A percentile compares a stretch with the other conserved stretches of the same genome.
These are phyloP conservation scores for Fusarium musae DNA, from an alignment of 2,329 filamentous ascomycete genomes.

Conservation along the genomic window DNA sequence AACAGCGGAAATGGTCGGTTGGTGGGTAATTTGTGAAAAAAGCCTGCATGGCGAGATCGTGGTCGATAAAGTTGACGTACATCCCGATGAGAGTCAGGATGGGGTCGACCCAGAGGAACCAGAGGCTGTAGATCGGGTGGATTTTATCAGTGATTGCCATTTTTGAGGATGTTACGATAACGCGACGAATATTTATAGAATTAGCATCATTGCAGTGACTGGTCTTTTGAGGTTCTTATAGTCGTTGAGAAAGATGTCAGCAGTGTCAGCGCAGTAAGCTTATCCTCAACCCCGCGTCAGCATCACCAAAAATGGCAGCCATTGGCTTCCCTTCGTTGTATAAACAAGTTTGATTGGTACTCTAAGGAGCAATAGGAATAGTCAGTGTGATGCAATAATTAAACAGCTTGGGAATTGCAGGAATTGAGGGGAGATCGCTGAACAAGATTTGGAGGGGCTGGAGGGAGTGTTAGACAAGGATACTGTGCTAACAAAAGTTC, in stretches of 20 bases:
- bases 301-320: not conserved
- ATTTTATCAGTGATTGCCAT: constrained; percentile 26
- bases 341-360: no score
- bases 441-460: no score
- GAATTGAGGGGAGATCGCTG: no score
- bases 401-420: not conserved
- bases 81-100: constrained; percentile 31
- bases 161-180: rapidly evolving
- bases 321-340: not conserved
- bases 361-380: no score
- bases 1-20: constrained; percentile 23
- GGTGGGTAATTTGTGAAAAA: constrained; percentile 18
- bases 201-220: rapidly evolving
- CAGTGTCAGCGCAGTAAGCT: constrained; percentile 2
- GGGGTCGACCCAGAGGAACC: constrained; percentile 42
- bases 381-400: no score
- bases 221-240: not conserved
- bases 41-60: constrained; percentile 21
- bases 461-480: rapidly evolving
- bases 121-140: constrained; percentile 31
- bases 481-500: rapidly evolving
- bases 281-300: not conserved
- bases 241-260: not conserved
- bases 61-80: constrained; percentile 33
- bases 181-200: not conserved